Conservation (phyloP, 2,329 filamentous ascomycete genomes). For the Kalaharituber pfeilii region DNA sequence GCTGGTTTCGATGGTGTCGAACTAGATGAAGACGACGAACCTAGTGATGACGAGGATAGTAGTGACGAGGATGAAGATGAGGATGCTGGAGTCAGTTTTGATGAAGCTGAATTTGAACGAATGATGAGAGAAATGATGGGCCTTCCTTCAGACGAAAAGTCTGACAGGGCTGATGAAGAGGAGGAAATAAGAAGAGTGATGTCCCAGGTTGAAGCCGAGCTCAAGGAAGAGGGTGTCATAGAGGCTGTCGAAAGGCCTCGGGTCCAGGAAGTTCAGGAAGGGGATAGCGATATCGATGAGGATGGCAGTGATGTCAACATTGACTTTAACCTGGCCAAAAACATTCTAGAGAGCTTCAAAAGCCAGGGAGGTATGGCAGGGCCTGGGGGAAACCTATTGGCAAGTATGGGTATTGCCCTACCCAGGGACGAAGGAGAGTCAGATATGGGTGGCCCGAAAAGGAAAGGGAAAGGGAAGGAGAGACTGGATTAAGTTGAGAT, state of each 20-base stretch:
- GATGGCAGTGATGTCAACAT: slow-evolving; percentile 48
- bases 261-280: slow-evolving; percentile 11
- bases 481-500: background rate
- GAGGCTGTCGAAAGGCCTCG: slow-evolving; percentile 23
- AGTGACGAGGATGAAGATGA: slow-evolving; percentile 38
- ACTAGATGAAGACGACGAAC: slow-evolving; percentile 34
- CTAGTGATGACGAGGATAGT: slow-evolving; percentile 44
- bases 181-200: slow-evolving; percentile 48
- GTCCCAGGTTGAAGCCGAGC: slow-evolving; percentile 53
- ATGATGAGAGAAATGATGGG: slow-evolving; percentile 94
- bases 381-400: slow-evolving; percentile 72
- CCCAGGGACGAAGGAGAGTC: slow-evolving; percentile 49
- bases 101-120: slow-evolving; percentile 65
- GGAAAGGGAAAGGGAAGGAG: background rate
- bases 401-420: slow-evolving; percentile 65
- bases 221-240: slow-evolving; percentile 51
- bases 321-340: slow-evolving; percentile 76
- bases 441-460: background rate
- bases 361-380: slow-evolving; percentile 72
- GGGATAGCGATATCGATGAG: slow-evolving; percentile 32
- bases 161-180: slow-evolving; percentile 33
- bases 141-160: slow-evolving; percentile 16
- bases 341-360: slow-evolving; percentile 83
- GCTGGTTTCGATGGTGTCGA: slow-evolving; percentile 67
- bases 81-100: slow-evolving; percentile 58